Evolutionary conservation across 495 filamentous ascomycete species (phyloP).

Genomic region (Terfezia boudieri): DNA sequence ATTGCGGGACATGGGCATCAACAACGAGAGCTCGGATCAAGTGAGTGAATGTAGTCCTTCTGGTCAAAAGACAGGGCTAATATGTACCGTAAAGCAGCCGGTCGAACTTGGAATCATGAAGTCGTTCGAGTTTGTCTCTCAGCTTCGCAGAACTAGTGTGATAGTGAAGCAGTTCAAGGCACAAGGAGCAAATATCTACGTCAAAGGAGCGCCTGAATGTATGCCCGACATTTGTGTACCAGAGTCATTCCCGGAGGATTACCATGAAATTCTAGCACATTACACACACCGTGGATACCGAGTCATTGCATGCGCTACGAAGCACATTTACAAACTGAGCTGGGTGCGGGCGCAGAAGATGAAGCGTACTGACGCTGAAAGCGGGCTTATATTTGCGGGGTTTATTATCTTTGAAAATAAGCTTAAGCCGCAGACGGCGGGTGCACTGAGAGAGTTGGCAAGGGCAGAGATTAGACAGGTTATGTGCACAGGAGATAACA

Average conservation of each 20-base stretch:
- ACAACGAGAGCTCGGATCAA: slow-evolving; percentile 17
- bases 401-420: slow-evolving; percentile 99
- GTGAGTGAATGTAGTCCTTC: background rate
- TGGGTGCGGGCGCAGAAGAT: slow-evolving; percentile 93
- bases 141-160: slow-evolving; percentile 83
- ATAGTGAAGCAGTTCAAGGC: slow-evolving; percentile 70
- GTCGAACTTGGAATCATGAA: slow-evolving; percentile 58
- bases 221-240: slow-evolving; percentile 78
- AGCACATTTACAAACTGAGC: slow-evolving; percentile 60
- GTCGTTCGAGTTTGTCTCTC: slow-evolving; percentile 87
- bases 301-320: slow-evolving; percentile 92
- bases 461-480: slow-evolving; percentile 68
- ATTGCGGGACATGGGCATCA: slow-evolving; percentile 32
- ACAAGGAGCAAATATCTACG: slow-evolving; percentile 58
- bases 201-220: slow-evolving; percentile 93
- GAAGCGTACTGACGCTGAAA: slow-evolving; percentile 64
- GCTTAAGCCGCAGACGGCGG: slow-evolving; percentile 60
- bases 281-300: slow-evolving; percentile 92
- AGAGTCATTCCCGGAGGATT: slow-evolving; percentile 67
- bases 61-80: background rate
- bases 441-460: slow-evolving; percentile 61
- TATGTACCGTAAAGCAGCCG: background rate
- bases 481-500: slow-evolving; percentile 99
- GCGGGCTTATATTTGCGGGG: slow-evolving; percentile 60
- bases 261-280: slow-evolving; percentile 62